Percentiles rank a stretch among this genome's conserved stretches.
Evolutionary conservation across 345 rosid genomes (phyloP).

Genomic region (Lenwebbia sp.): DNA sequence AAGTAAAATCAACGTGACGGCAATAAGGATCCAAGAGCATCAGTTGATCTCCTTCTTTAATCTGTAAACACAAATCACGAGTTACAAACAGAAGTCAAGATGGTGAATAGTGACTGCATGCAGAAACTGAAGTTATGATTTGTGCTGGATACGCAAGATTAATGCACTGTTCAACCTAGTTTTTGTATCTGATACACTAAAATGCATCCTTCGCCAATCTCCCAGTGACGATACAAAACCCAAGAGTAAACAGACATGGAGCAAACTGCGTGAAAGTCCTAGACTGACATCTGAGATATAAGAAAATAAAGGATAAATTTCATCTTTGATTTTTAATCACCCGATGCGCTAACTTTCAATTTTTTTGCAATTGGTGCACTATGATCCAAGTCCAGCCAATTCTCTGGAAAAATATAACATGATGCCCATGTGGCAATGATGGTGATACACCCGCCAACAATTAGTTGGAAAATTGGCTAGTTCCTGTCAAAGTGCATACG

Average conservation of each 20-base stretch:
- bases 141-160: neutral
- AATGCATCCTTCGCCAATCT: neutral
- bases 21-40: slow-evolving; percentile 36
- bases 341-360: neutral
- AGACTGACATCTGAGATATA: neutral
- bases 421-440: neutral
- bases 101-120: neutral
- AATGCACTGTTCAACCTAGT: neutral
- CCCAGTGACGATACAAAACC: neutral
- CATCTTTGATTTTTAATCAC: neutral
- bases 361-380: neutral
- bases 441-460: neutral
- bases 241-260: neutral
- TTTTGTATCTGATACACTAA: neutral
- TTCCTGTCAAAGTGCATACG: neutral
- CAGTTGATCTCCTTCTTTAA: slow-evolving; percentile 61
- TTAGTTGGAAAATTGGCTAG: neutral
- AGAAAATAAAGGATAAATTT: neutral
- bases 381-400: neutral
- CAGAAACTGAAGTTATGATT: neutral
- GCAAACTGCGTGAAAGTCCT: neutral
- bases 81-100: neutral
- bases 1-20: slow-evolving; percentile 27
- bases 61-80: slow-evolving; percentile 17
- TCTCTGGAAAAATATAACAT: neutral